These are phyloP conservation scores for Cadophora sp. DNA, from an alignment of 2,329 filamentous ascomycete species.

Conservation along the genomic window DNA sequence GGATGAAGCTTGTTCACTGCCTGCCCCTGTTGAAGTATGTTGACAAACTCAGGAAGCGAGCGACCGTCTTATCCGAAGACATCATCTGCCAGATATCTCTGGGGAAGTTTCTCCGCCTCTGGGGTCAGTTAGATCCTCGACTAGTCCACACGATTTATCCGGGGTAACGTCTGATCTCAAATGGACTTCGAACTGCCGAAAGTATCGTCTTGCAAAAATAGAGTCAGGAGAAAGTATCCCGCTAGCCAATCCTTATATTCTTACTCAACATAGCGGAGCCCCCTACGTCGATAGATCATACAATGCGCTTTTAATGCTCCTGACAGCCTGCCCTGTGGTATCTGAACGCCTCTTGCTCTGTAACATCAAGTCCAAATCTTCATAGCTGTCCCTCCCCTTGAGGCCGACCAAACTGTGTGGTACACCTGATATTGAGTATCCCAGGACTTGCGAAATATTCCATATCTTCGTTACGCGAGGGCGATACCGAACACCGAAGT, in stretches of 20 bases:
- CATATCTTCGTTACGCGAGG: not conserved
- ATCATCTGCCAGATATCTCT: not conserved
- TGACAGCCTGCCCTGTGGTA: slow-evolving; percentile 1
- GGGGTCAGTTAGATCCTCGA: not conserved
- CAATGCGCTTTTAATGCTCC: not conserved
- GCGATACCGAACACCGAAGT: not conserved
- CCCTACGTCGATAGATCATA: not conserved
- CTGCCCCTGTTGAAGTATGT: not conserved
- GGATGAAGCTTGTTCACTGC: not conserved
- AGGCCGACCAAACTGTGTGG: not conserved
- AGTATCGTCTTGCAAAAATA: not conserved
- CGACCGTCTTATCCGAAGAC: not conserved
- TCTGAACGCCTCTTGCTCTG: not conserved
- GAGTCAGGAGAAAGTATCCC: not conserved
- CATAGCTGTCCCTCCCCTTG: not conserved
- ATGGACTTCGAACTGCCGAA: not conserved
- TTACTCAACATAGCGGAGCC: not conserved
- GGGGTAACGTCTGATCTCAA: not conserved
- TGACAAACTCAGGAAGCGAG: slow-evolving; percentile 1
- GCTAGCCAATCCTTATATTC: not conserved
- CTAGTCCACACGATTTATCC: not conserved
- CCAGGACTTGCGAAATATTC: not conserved
- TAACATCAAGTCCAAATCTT: not conserved
- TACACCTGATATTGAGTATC: not conserved
- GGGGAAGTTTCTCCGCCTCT: slow-evolving; percentile 12